phyloP scores from a whole-genome alignment of 2,329 filamentous ascomycete species.

The Metarhizium humberi region DNA sequence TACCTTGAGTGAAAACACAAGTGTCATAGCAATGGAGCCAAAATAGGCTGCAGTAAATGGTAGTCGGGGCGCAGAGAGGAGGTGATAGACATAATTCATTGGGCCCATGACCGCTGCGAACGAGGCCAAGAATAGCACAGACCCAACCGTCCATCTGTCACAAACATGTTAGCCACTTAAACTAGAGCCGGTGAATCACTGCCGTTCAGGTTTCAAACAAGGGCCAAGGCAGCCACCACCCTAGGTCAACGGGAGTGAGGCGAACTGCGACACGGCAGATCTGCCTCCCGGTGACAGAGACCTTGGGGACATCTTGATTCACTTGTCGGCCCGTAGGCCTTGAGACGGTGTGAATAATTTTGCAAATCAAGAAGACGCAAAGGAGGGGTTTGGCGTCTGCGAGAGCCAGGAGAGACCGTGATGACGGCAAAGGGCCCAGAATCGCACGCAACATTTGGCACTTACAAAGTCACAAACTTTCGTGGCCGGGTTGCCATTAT shows the following conservation, averaged over 20 bases:
- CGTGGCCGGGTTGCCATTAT: constrained; percentile 69
- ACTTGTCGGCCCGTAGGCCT: neutral
- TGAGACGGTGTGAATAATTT: constrained; percentile 1
- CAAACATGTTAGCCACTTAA: constrained; percentile 15
- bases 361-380: neutral
- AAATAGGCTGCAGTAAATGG: constrained; percentile 95
- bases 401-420: constrained; percentile 4
- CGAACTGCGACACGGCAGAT: neutral
- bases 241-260: neutral
- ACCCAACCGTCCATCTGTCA: constrained; percentile 86
- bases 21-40: constrained; percentile 78
- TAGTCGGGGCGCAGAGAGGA: constrained; percentile 73
- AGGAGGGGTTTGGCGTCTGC: neutral
- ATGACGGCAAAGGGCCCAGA: constrained; percentile 4
- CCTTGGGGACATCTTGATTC: neutral
- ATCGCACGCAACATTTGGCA: constrained; percentile 24
- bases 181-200: neutral
- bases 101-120: constrained; percentile 95
- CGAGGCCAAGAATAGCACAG: constrained; percentile 78
- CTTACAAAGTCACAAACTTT: constrained; percentile 97
- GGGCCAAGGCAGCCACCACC: constrained; percentile 1
- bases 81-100: constrained; percentile 70
- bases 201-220: neutral
- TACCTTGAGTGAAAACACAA: constrained; percentile 90
- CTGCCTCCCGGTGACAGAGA: neutral